Conservation (phyloP, 148 eudicot genomes). For the Rhododendron simsii region DNA sequence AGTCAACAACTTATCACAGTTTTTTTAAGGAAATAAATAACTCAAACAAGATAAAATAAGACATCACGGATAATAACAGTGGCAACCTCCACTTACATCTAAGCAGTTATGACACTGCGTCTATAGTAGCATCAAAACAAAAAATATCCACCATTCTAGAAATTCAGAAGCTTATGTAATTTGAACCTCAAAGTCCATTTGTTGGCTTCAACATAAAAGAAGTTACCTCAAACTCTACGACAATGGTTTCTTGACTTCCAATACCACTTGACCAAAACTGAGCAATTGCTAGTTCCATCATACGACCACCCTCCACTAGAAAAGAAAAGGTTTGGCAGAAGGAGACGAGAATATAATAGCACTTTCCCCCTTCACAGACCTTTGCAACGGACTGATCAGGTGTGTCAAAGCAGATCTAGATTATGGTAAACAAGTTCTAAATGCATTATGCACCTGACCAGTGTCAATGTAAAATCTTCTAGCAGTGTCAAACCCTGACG, state of each 20-base stretch:
- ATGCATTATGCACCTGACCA: too few relatives aligned
- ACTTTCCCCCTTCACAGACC: too few relatives aligned
- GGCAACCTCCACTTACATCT: neutral
- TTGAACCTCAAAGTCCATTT: neutral
- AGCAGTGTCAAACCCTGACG: too few relatives aligned
- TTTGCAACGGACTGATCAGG: too few relatives aligned
- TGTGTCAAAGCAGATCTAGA: too few relatives aligned
- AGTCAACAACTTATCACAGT: neutral
- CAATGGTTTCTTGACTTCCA: constrained; percentile 75
- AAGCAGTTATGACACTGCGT: neutral
- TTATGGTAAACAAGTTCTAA: too few relatives aligned
- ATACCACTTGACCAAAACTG: constrained; percentile 99
- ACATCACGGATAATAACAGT: neutral
- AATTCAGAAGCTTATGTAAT: neutral
- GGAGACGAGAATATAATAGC: too few relatives aligned
- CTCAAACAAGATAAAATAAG: neutral
- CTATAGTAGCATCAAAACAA: neutral
- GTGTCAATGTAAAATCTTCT: too few relatives aligned
- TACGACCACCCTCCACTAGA: constrained; percentile 81
- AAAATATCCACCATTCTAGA: neutral
- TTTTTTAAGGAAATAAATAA: neutral
- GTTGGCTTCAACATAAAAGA: neutral
- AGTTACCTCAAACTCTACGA: constrained; percentile 84
- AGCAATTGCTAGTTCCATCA: constrained; percentile 85
- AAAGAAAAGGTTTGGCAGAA: constrained; percentile 43